Evolutionary conservation across 441 rosid genomes (phyloP), one percentile per base, ranked within the genome.

Genomic region (Croton setiger): DNA sequence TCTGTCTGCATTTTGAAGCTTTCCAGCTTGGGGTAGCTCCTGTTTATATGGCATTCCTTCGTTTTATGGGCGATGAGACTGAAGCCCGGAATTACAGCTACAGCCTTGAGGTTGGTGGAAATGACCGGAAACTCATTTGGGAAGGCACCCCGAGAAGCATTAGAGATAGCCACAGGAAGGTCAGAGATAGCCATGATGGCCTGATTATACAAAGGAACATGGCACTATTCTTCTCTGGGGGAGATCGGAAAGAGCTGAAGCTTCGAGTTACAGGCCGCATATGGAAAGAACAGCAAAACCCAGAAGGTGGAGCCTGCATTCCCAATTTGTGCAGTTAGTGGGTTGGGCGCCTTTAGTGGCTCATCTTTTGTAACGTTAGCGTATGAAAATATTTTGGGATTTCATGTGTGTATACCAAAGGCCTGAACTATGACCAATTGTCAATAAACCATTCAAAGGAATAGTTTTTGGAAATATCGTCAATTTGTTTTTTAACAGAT

Each of bases 21-120:
- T 94, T 94, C 82, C 98, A 94, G 85, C 91, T 93, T 9, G 94
- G 93, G 9, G 82, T 91, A 91, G 98, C 92, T 65, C 97, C 98
- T 45, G 98, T 91, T 4, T 91, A 91, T 78, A 90, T 91, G 97
- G 93, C 97, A 14, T 93, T 93, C 69, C 86, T 93, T 35, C 88
- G 96, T 31, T 93, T 88, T 83, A 88, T 91, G 96, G 98, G 98
- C 0, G 97, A 94, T 60, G 96, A 91, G 61, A 69, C 84, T 43
- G 96, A 94, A 74, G 92, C 96, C 44, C 75, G 93, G 66, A 89
- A 84, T 78, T 94, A 87, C 86, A 88, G 88, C 70, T 94, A 91
- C 81, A 94, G 97, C 79, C 82, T 94, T 67, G 96, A 94, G 85
- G 98, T 91, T 14, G 98, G 98, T 27, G 98, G 93, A 27, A 83